Conservation (phyloP, 768 basidiomycete species). For the Mycena sanguinolenta region DNA sequence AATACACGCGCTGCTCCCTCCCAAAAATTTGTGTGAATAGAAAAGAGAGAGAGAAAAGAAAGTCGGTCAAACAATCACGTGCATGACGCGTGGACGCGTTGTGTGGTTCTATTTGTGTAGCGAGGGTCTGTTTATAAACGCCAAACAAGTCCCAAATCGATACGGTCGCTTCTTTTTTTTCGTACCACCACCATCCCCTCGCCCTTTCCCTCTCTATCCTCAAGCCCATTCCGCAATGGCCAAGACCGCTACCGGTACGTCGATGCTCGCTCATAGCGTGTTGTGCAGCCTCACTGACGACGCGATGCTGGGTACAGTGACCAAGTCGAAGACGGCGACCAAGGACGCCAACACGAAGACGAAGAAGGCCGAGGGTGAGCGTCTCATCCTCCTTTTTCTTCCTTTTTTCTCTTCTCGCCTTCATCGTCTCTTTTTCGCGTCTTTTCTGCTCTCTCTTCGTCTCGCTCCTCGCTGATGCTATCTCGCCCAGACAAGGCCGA, state of each 20-base stretch:
- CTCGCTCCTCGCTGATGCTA: constrained; percentile 10
- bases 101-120: no score
- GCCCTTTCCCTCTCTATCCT: neutral
- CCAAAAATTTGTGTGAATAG: no score
- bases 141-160: no score
- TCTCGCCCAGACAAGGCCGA: constrained; percentile 39
- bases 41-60: no score
- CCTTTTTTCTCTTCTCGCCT: no score
- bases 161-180: neutral
- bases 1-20: no score
- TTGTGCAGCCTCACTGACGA: neutral
- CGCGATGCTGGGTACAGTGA: constrained; percentile 49
- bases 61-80: no score
- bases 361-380: constrained; percentile 50
- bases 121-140: no score
- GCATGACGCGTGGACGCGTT: no score
- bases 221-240: neutral
- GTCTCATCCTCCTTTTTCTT: neutral
- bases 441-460: neutral
- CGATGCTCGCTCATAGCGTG: neutral
- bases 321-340: constrained; percentile 69
- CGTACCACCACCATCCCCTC: neutral
- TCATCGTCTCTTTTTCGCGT: constrained; percentile 3
- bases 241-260: neutral
- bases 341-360: constrained; percentile 62